Evolutionary conservation across 768 basidiomycete genomes (phyloP).

Genomic region (Pisolithus marmoratus): DNA sequence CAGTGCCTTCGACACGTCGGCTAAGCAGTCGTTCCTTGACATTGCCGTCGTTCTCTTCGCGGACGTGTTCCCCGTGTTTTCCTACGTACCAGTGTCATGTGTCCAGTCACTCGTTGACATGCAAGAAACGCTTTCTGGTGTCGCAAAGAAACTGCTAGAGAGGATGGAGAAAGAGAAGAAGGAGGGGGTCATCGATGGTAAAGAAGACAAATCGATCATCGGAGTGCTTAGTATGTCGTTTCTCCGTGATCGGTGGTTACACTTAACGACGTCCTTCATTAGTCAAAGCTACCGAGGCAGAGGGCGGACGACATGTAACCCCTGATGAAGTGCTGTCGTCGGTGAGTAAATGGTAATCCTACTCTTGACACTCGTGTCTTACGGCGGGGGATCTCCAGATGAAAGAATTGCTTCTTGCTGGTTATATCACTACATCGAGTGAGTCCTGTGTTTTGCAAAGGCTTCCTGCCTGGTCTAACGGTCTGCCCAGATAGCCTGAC

Average conservation of each 20-base stretch:
- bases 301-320: constrained; percentile 18
- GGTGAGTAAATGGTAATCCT: not conserved
- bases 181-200: no score
- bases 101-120: not conserved
- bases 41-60: not conserved
- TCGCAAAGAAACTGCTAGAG: no score
- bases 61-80: no score
- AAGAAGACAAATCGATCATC: no score
- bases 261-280: not conserved
- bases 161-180: no score
- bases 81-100: no score
- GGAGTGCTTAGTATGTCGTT: not conserved
- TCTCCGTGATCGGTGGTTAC: no score
- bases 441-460: not conserved
- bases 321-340: constrained; percentile 14
- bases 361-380: no score
- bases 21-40: constrained; percentile 3
- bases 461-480: not conserved
- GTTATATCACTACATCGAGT: constrained; percentile 18
- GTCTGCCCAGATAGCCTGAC: constrained; percentile 14
- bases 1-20: no score
- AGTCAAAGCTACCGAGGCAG: constrained; percentile 33
- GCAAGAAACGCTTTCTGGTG: not conserved
- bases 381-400: constrained; percentile 2
- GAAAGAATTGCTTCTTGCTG: constrained; percentile 9